These are phyloP conservation scores for Yamadazyma paraphyllophila DNA, from an alignment of 805 yeast species.

Conservation along the genomic window DNA sequence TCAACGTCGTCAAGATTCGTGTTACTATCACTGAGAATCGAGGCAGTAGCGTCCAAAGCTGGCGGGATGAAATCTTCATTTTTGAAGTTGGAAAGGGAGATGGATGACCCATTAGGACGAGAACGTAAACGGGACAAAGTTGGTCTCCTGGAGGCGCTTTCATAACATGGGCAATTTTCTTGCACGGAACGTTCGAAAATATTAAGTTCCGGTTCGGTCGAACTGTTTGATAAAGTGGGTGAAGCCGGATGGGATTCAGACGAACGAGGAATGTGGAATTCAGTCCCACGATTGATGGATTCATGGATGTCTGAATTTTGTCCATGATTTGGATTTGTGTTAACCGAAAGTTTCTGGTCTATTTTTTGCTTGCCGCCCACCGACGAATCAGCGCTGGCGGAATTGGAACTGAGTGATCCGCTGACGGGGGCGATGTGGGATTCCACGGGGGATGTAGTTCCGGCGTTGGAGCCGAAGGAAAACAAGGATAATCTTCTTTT, in stretches of 20 bases:
- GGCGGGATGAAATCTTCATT: constrained; percentile 75
- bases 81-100: constrained; percentile 27
- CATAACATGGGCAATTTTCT: constrained; percentile 17
- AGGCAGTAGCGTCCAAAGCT: constrained; percentile 72
- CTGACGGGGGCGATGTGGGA: neutral
- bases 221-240: neutral
- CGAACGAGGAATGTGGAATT: neutral
- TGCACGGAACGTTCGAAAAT: constrained; percentile 45
- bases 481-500: constrained; percentile 21
- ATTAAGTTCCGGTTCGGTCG: constrained; percentile 9
- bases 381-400: neutral
- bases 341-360: neutral
- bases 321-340: neutral
- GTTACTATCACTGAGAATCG: constrained; percentile 57
- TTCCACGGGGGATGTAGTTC: neutral
- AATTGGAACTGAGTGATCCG: neutral
- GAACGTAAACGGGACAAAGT: constrained; percentile 13
- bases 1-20: constrained; percentile 69
- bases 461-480: constrained; percentile 16
- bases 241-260: neutral
- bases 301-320: neutral
- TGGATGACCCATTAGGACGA: constrained; percentile 10
- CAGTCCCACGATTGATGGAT: neutral
- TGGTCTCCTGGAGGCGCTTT: constrained; percentile 13
- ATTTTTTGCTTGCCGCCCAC: neutral